phyloP scores from a whole-genome alignment of 2,329 filamentous ascomycete genomes.

The Pseudogymnoascus sp. region DNA sequence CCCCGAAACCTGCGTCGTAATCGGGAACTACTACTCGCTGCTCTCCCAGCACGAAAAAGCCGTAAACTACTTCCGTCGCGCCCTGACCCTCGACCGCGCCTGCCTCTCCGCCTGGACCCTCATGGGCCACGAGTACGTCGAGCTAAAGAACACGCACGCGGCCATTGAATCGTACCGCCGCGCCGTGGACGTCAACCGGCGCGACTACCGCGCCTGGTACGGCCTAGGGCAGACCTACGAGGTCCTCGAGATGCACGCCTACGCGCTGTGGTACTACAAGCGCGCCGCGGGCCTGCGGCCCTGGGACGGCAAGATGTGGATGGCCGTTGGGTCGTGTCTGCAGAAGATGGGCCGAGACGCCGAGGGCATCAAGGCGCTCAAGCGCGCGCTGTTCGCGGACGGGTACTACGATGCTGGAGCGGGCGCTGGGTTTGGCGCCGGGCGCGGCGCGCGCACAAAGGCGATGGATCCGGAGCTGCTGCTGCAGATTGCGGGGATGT shows the following conservation, averaged over 20 bases:
- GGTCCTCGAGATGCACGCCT: conserved; percentile 94
- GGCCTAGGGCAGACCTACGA: conserved; percentile 95
- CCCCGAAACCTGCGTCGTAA: conserved; percentile 91
- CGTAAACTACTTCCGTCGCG: conserved; percentile 93
- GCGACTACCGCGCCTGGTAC: conserved; percentile 97
- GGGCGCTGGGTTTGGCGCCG: conserved; percentile 33
- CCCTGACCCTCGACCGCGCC: conserved; percentile 77
- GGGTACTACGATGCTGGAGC: conserved; percentile 68
- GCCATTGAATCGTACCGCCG: conserved; percentile 95
- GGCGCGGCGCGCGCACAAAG: conserved; percentile 39
- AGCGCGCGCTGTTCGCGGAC: conserved; percentile 81
- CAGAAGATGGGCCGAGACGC: conserved; percentile 77
- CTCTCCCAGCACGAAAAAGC: conserved; percentile 95
- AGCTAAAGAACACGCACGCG: conserved; percentile 96
- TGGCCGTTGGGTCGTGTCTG: conserved; percentile 85
- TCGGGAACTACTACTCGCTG: conserved; percentile 94
- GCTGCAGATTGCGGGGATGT: conserved; percentile 80
- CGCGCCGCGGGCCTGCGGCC: conserved; percentile 86
- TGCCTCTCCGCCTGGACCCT: conserved; percentile 95
- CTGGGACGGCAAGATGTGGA: conserved; percentile 98
- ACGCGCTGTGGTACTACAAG: conserved; percentile 96
- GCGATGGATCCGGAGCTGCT: conserved; percentile 82
- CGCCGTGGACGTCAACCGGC: conserved; percentile 89
- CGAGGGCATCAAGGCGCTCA: conserved; percentile 93
- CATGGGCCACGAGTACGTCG: conserved; percentile 98